Evolutionary conservation across 2,329 filamentous ascomycete genomes (phyloP).

Genomic region (Juglanconis juglandina): DNA sequence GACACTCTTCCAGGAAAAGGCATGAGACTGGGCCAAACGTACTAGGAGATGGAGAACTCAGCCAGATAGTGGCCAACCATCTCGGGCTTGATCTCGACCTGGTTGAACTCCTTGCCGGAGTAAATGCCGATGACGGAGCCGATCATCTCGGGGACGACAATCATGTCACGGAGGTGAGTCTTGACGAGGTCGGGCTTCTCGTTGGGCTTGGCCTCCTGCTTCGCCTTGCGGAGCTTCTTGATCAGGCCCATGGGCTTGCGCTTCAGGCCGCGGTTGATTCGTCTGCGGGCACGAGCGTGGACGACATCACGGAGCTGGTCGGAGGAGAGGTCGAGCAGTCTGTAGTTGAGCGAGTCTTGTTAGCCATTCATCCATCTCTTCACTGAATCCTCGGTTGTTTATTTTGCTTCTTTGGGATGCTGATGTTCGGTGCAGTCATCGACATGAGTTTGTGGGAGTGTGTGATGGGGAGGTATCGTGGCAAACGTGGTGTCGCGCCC

Average conservation of each 20-base stretch:
- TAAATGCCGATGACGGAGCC: slow-evolving; percentile 98
- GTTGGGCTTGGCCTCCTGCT: slow-evolving; percentile 98
- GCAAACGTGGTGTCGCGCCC: neutral
- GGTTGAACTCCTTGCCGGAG: slow-evolving; percentile 99
- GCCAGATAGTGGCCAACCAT: slow-evolving; percentile 99
- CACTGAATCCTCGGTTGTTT: neutral
- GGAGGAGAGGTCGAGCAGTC: slow-evolving; percentile 96
- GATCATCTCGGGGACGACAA: slow-evolving; percentile 99
- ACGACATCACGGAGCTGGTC: slow-evolving; percentile 99
- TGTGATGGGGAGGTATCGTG: slow-evolving; percentile 1
- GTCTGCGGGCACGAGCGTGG: slow-evolving; percentile 94
- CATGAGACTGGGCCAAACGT: slow-evolving; percentile 43
- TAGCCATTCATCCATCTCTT: slow-evolving; percentile 5
- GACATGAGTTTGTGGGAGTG: neutral
- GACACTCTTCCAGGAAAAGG: neutral
- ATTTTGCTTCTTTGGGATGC: slow-evolving; percentile 22
- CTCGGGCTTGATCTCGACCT: slow-evolving; percentile 99
- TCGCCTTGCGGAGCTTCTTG: slow-evolving; percentile 99
- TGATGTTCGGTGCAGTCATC: neutral
- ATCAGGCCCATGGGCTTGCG: slow-evolving; percentile 99
- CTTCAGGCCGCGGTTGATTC: slow-evolving; percentile 99
- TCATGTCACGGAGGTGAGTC: slow-evolving; percentile 99
- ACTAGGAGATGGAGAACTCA: slow-evolving; percentile 99
- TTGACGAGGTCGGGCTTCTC: slow-evolving; percentile 99
- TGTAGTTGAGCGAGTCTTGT: slow-evolving; percentile 36